These are phyloP conservation scores for Penstemon barbatus DNA, from an alignment of 257 asterid genomes.

Conservation along the genomic window DNA sequence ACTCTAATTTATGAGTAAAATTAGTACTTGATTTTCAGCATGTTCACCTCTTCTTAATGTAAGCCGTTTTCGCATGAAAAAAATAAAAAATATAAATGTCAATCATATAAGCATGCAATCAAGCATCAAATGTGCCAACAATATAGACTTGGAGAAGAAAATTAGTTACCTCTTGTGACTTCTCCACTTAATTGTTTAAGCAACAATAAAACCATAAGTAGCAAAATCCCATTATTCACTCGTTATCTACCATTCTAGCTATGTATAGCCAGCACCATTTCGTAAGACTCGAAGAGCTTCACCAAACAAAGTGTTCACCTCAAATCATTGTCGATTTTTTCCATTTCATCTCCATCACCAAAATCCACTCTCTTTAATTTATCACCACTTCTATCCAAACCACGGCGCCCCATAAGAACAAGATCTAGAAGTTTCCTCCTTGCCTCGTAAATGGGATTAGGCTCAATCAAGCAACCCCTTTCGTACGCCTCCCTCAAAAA, in stretches of 20 bases:
- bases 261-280: slow-evolving; percentile 8
- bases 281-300: slow-evolving; percentile 7
- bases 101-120: background rate
- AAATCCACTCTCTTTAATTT: slow-evolving; percentile 31
- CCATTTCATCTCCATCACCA: slow-evolving; percentile 34
- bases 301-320: slow-evolving; percentile 20
- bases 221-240: background rate
- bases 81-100: background rate
- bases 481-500: slow-evolving; percentile 87
- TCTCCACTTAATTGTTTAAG: slow-evolving; percentile 6
- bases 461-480: slow-evolving; percentile 83
- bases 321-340: slow-evolving; percentile 35
- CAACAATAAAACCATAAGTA: slow-evolving; percentile 3
- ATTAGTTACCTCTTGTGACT: slow-evolving; percentile 21
- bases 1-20: background rate
- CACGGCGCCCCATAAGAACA: slow-evolving; percentile 73
- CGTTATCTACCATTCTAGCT: slow-evolving; percentile 17
- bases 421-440: slow-evolving; percentile 85
- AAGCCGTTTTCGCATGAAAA: background rate
- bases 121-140: background rate
- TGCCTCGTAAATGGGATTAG: slow-evolving; percentile 68
- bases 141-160: background rate
- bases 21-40: slow-evolving; percentile 1
- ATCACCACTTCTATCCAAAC: slow-evolving; percentile 43
- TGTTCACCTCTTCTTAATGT: background rate